Conservation (phyloP, 768 basidiomycete genomes). For the Amanita pallidorosea region DNA sequence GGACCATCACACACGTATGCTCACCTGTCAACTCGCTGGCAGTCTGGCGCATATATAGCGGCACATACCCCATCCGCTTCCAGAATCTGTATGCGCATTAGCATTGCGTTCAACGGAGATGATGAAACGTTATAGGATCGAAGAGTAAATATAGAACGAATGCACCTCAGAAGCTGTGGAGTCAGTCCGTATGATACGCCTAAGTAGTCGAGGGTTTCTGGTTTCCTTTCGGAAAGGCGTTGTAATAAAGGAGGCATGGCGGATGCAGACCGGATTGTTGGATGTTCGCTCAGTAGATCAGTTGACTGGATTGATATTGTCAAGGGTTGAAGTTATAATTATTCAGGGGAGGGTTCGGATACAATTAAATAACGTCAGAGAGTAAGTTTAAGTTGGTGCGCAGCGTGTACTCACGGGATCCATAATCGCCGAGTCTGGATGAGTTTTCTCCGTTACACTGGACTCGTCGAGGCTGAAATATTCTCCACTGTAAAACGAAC, state of each 20-base stretch:
- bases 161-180: slow-evolving; percentile 64
- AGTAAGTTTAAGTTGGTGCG: not conserved
- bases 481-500: slow-evolving; percentile 89
- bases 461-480: slow-evolving; percentile 80
- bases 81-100: slow-evolving; percentile 54
- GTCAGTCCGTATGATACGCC: slow-evolving; percentile 97
- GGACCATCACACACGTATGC: slow-evolving; percentile 92
- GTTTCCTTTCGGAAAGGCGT: slow-evolving; percentile 80
- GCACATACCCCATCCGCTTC: slow-evolving; percentile 89
- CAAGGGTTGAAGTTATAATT: not conserved
- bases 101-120: not conserved
- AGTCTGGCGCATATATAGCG: slow-evolving; percentile 89
- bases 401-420: slow-evolving; percentile 24
- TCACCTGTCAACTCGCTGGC: slow-evolving; percentile 94
- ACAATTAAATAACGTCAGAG: not conserved
- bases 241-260: slow-evolving; percentile 92
- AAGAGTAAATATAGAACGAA: not conserved
- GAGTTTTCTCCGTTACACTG: slow-evolving; percentile 36
- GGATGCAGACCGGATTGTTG: slow-evolving; percentile 56
- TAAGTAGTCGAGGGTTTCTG: slow-evolving; percentile 85
- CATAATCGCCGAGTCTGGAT: slow-evolving; percentile 46
- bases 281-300: slow-evolving; percentile 66
- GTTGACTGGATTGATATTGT: slow-evolving; percentile 16
- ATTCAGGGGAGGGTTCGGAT: not conserved
- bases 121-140: no score